These are phyloP conservation scores for Lichtheimia hyalospora DNA, from an alignment of 371 early-diverging fungal species.

Conservation along the genomic window DNA sequence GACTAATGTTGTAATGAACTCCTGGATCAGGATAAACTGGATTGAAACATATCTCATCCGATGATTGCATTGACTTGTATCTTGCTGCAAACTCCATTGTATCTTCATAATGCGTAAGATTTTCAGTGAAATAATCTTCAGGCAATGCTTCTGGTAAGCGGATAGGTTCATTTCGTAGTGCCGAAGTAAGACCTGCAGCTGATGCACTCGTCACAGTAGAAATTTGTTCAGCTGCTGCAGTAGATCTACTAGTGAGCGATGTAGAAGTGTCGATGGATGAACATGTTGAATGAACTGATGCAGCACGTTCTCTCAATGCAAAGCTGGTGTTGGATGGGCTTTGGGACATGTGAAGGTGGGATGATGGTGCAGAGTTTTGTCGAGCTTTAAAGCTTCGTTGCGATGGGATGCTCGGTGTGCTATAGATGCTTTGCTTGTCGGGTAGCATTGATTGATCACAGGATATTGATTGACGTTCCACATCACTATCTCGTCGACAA, in stretches of 20 bases:
- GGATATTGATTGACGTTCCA: neutral
- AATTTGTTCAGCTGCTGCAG: slow-evolving; percentile 3
- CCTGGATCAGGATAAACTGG: slow-evolving; percentile 27
- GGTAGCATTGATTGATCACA: slow-evolving; percentile 4
- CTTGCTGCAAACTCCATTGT: slow-evolving; percentile 53
- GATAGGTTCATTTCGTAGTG: slow-evolving; percentile 56
- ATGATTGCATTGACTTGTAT: slow-evolving; percentile 31
- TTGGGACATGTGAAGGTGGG: slow-evolving; percentile 13
- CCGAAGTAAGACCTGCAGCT: slow-evolving; percentile 22
- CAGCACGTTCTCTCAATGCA: slow-evolving; percentile 30
- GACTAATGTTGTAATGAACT: slow-evolving; percentile 31
- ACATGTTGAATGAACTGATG: slow-evolving; percentile 45
- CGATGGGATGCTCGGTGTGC: slow-evolving; percentile 14
- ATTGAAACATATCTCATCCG: slow-evolving; percentile 10
- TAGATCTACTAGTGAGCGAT: slow-evolving; percentile 25
- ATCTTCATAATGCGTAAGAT: slow-evolving; percentile 58
- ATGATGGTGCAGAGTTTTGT: slow-evolving; percentile 8
- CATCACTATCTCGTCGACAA: slow-evolving; percentile 1
- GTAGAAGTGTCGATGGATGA: slow-evolving; percentile 43
- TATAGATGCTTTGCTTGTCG: slow-evolving; percentile 7
- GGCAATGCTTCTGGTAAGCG: slow-evolving; percentile 42
- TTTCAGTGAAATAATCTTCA: slow-evolving; percentile 54
- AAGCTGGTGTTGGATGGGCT: slow-evolving; percentile 15
- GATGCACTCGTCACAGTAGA: slow-evolving; percentile 10
- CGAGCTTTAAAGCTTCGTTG: slow-evolving; percentile 15